Base-by-base conservation (phyloP, 208 protist species). In the Blastocrithidia nonstop region DNA sequence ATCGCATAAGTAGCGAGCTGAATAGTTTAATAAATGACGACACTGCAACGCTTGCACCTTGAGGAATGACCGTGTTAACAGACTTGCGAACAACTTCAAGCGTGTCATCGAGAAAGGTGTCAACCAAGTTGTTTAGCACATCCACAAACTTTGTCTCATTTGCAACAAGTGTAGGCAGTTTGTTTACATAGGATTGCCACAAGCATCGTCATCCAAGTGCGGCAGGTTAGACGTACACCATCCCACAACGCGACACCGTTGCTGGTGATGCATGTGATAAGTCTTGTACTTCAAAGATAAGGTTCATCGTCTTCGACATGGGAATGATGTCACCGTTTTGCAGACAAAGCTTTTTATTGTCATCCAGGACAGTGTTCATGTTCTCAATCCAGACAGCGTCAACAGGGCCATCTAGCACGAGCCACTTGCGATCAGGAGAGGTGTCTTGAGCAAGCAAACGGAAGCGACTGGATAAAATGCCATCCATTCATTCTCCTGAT, bases 351-450 rank as follows among this genome's bases (percentile, higher is more conserved):
- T 96, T 97, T 73, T 96, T 98, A 73, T 98, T 98, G 65, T 98
- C 96, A 61, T 98, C 96, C 9, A 98, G 80, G 19, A 98, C 95
- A 15, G 96, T 98, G 77, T 98, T 98, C 95, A 99, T 97, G 64
- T 97, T 98, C 67, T 99, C 97, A 77, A 99, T 99, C 97, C 97
- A 99, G 33, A 98, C 71, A n/a, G 97, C 94, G 62, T 99, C 97
- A 6, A 99, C 97, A 22, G 96, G 97, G 47, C 95, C 95, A 39
- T 98, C 95, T 11, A 97, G 87, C 11, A 98, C 76, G 37, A 98
- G 68, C 93, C 93, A 98, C 58, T 96, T 94, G 40, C 88, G 73
- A 39, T 94, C 82, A 13, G 55, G 49, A 9, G 85, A 80, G 8
- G 71, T 70, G 47, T 94, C 75, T 53, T 89, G 57, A 22, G 84